A percentile compares a stretch with the other conserved stretches of the same genome.
Conservation (phyloP, 2,329 filamentous ascomycete genomes). For the Colletotrichum sp. region DNA sequence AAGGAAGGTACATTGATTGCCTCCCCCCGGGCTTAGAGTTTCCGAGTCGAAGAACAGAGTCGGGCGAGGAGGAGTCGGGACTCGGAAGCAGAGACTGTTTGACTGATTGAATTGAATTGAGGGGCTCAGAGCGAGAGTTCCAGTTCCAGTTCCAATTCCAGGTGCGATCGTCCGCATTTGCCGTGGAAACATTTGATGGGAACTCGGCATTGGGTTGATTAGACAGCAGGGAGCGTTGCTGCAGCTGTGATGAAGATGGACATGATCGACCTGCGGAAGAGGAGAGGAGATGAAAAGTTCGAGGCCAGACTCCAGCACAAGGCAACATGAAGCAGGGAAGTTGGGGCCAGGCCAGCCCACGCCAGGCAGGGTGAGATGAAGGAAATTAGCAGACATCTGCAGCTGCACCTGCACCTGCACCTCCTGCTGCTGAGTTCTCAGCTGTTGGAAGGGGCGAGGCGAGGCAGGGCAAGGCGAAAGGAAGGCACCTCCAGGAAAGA, state of each 20-base stretch:
- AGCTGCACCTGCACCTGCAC: background rate
- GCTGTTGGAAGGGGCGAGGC: background rate
- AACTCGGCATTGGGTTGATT: constrained; percentile 14
- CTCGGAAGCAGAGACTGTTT: background rate
- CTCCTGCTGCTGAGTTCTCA: background rate
- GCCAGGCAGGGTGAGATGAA: background rate
- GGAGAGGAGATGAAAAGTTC: constrained; percentile 4
- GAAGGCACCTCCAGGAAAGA: background rate
- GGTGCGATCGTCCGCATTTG: background rate
- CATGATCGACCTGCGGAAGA: constrained; percentile 6
- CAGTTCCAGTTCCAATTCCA: background rate
- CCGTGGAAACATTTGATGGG: background rate
- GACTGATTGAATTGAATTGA: background rate
- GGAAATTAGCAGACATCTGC: background rate
- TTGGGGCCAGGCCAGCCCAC: background rate
- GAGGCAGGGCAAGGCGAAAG: background rate
- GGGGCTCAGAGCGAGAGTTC: background rate
- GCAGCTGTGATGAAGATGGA: constrained; percentile 12
- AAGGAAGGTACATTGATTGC: background rate
- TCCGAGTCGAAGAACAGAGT: background rate
- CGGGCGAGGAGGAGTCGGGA: background rate
- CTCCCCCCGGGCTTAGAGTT: background rate
- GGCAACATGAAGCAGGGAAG: background rate
- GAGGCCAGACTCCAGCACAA: constrained; percentile 2
- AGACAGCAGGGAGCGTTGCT: constrained; percentile 4